phyloP scores from a whole-genome alignment of 1,139 yeast genomes.

The Yamadazyma mexicana region DNA sequence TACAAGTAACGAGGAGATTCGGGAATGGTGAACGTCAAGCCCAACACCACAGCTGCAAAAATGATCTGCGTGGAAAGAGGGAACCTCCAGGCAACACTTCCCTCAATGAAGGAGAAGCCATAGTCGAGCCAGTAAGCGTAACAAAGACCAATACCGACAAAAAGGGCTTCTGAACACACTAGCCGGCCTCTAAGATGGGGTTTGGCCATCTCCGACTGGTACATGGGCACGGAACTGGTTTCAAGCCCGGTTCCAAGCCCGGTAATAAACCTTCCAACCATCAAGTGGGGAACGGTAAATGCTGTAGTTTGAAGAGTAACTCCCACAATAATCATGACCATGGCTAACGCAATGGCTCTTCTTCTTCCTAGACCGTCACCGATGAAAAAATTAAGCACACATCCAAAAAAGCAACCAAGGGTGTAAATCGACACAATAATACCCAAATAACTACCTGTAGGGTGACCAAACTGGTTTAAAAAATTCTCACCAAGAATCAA shows the following conservation, averaged over 20 bases:
- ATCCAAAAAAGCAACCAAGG: conserved; percentile 75
- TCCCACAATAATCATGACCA: conserved; percentile 51
- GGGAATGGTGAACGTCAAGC: conserved; percentile 41
- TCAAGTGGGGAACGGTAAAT: conserved; percentile 33
- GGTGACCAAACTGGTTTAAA: conserved; percentile 15
- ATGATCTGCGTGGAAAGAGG: conserved; percentile 55
- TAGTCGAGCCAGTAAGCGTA: conserved; percentile 66
- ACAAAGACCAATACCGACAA: conserved; percentile 67
- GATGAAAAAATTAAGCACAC: conserved; percentile 52
- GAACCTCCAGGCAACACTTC: conserved; percentile 62
- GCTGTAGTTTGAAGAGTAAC: conserved; percentile 43
- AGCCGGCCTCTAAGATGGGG: conserved; percentile 67
- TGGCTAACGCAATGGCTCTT: conserved; percentile 44
- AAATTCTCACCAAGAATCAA: conserved; percentile 13
- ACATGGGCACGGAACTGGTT: conserved; percentile 65
- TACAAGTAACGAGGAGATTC: conserved; percentile 60
- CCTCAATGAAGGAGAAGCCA: conserved; percentile 52
- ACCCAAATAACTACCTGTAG: conserved; percentile 32
- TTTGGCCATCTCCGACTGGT: conserved; percentile 71
- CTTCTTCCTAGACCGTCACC: conserved; percentile 59
- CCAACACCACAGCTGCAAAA: conserved; percentile 50
- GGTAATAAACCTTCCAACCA: conserved; percentile 62
- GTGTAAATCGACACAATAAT: conserved; percentile 63
- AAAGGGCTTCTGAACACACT: conserved; percentile 68
- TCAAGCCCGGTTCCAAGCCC: conserved; percentile 74